Percentiles rank a stretch among this genome's conserved stretches.
Evolutionary conservation across 1,284 basidiomycete genomes (phyloP).

Genomic region (Cerioporus squamosus): DNA sequence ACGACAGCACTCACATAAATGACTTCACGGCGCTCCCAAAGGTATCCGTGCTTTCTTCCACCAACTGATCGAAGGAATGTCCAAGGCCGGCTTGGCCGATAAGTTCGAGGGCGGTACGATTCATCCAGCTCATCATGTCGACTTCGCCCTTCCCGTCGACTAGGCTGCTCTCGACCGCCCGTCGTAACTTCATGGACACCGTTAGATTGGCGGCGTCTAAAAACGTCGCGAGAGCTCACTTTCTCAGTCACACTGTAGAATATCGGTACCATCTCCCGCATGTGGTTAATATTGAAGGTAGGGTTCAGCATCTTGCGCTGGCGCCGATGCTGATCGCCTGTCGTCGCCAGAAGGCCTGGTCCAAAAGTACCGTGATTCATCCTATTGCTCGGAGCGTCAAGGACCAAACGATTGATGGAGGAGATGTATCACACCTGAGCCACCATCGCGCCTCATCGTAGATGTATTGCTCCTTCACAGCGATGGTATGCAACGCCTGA

Average conservation of each 20-base stretch:
- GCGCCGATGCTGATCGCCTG: constrained; percentile 17
- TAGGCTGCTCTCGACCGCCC: background rate
- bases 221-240: too few species aligned
- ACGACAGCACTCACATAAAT: constrained; percentile 26
- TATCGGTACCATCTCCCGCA: constrained; percentile 30
- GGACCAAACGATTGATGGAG: too few species aligned
- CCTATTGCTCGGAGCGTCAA: too few species aligned
- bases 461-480: constrained; percentile 37
- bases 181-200: background rate
- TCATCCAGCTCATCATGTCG: constrained; percentile 38
- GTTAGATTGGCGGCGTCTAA: too few species aligned
- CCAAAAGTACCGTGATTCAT: too few species aligned
- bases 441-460: constrained; percentile 30
- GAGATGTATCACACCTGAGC: constrained; percentile 13
- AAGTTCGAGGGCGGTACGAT: constrained; percentile 38
- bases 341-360: constrained; percentile 10
- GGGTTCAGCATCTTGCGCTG: constrained; percentile 31
- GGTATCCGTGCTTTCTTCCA: constrained; percentile 23
- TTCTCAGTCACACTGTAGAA: constrained; percentile 25
- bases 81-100: constrained; percentile 41
- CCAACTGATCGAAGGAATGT: constrained; percentile 39
- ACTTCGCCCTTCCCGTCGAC: constrained; percentile 20
- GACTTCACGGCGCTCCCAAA: constrained; percentile 36
- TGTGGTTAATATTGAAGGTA: constrained; percentile 28
- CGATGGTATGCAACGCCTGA: constrained; percentile 33